These are phyloP conservation scores for Pyropia haitanensis DNA, from an alignment of 23 red algal species.

Conservation along the genomic window DNA sequence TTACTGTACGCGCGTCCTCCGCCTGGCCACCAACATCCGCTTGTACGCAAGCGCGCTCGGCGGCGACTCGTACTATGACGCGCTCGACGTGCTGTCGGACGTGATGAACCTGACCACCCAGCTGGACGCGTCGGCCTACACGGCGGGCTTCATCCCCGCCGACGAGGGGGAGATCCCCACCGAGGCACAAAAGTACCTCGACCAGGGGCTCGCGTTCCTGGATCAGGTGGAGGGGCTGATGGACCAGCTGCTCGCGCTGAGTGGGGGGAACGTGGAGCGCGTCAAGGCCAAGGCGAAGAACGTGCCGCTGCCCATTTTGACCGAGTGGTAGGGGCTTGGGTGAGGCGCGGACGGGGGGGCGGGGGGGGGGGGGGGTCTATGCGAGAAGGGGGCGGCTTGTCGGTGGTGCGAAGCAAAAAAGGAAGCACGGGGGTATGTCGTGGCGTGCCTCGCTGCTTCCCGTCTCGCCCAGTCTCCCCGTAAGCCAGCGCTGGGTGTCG, in stretches of 20 bases:
- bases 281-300: too few relatives aligned
- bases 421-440: too few relatives aligned
- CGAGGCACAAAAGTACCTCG: slow-evolving; percentile 63
- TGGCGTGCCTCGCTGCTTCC: too few relatives aligned
- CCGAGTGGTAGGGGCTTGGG: too few relatives aligned
- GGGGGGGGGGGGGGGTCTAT: too few relatives aligned
- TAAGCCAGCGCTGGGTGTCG: too few relatives aligned
- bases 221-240: not conserved
- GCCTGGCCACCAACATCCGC: slow-evolving; percentile 38
- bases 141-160: slow-evolving; percentile 84
- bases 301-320: too few relatives aligned
- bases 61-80: slow-evolving; percentile 41
- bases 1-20: slow-evolving; percentile 89
- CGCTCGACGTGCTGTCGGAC: slow-evolving; percentile 52
- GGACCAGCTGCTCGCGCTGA: slow-evolving; percentile 1
- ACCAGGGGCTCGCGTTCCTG: slow-evolving; percentile 14
- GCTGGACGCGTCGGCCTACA: slow-evolving; percentile 87
- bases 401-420: too few relatives aligned
- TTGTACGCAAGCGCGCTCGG: not conserved
- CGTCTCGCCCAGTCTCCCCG: too few relatives aligned
- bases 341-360: too few relatives aligned
- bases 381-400: too few relatives aligned
- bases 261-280: too few relatives aligned
- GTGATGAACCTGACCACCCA: slow-evolving; percentile 76
- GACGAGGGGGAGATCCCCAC: slow-evolving; percentile 50